phyloP scores from a whole-genome alignment of 2,329 filamentous ascomycete species.

The Bipolaris bicolor region DNA sequence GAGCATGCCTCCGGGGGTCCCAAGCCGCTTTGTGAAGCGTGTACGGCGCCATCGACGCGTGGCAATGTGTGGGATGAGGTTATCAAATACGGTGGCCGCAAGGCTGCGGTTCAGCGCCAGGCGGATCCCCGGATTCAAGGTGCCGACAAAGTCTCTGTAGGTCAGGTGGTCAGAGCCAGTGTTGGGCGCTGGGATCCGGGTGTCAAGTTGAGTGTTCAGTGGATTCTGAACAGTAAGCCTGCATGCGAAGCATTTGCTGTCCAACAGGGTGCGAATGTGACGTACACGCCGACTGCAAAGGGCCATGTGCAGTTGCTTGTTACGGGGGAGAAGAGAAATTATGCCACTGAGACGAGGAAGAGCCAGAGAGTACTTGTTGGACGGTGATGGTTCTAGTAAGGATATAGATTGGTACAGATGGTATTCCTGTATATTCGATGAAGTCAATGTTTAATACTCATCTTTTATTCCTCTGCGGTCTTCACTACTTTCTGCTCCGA shows the following conservation, averaged over 20 bases:
- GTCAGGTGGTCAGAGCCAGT: constrained; percentile 15
- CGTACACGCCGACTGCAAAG: constrained; percentile 18
- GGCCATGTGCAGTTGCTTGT: constrained; percentile 22
- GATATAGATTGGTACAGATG: neutral
- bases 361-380: constrained; percentile 21
- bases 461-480: neutral
- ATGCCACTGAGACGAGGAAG: constrained; percentile 29
- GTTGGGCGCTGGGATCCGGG: constrained; percentile 50
- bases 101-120: constrained; percentile 44
- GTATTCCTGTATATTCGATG: neutral
- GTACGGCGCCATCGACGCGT: constrained; percentile 26
- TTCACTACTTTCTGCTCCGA: too few relatives aligned
- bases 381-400: neutral
- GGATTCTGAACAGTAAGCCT: constrained; percentile 38
- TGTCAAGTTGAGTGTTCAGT: constrained; percentile 43
- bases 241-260: constrained; percentile 30
- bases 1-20: constrained; percentile 43
- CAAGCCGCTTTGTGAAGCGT: constrained; percentile 31
- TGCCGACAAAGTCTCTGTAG: constrained; percentile 9
- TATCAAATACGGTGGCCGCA: constrained; percentile 38
- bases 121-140: constrained; percentile 30
- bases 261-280: constrained; percentile 28
- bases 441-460: neutral
- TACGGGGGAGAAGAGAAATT: constrained; percentile 31
- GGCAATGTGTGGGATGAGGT: constrained; percentile 48